phyloP scores from a whole-genome alignment of 352 stramenopile genomes.

The Phytophthora quininea region DNA sequence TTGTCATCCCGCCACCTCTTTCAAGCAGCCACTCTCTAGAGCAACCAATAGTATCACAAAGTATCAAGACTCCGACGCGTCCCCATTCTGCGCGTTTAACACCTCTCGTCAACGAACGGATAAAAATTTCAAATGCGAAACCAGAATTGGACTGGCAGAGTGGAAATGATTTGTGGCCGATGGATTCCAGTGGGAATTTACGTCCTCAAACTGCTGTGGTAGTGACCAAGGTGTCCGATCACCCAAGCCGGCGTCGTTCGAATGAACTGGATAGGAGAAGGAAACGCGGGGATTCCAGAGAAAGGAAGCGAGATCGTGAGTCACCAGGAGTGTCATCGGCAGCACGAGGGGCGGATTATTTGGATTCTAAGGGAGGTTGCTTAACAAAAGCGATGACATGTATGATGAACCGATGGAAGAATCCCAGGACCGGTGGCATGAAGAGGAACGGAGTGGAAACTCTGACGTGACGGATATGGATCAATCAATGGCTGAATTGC shows the following conservation, averaged over 20 bases:
- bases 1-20: slow-evolving; percentile 60
- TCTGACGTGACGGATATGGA: slow-evolving; percentile 26
- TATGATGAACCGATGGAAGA: not conserved
- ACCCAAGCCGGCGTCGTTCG: slow-evolving; percentile 10
- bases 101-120: slow-evolving; percentile 42
- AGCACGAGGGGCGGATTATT: not conserved
- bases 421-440: not conserved
- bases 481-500: slow-evolving; percentile 54
- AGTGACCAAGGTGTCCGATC: slow-evolving; percentile 42
- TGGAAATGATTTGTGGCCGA: slow-evolving; percentile 20
- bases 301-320: slow-evolving; percentile 18
- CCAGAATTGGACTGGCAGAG: slow-evolving; percentile 15
- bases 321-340: slow-evolving; percentile 10
- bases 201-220: slow-evolving; percentile 44
- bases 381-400: no score
- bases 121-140: slow-evolving; percentile 43
- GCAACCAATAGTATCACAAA: slow-evolving; percentile 20
- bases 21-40: slow-evolving; percentile 37
- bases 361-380: not conserved
- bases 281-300: slow-evolving; percentile 9
- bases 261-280: slow-evolving; percentile 8
- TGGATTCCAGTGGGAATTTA: slow-evolving; percentile 23
- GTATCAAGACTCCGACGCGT: slow-evolving; percentile 34
- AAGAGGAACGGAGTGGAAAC: slow-evolving; percentile 1
- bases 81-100: slow-evolving; percentile 44